A percentile compares a stretch with the other conserved stretches of the same genome.
Evolutionary conservation across 2,329 filamentous ascomycete genomes (phyloP).

Genomic region (Claviceps lovelessii): DNA sequence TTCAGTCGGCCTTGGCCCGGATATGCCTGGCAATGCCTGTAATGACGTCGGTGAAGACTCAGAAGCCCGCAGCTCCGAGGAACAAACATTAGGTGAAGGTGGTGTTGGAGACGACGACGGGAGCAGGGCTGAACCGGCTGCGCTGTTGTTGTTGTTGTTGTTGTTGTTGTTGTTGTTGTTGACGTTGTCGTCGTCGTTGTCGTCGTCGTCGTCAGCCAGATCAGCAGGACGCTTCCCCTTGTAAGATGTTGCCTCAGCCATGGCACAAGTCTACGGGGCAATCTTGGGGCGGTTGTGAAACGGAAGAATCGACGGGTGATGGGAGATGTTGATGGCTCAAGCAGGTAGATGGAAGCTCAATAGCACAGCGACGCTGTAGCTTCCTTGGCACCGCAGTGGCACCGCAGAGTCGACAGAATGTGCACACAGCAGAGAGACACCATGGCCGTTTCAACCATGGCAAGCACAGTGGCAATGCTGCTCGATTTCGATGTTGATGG

Average conservation of each 20-base stretch:
- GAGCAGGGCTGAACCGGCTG: not conserved
- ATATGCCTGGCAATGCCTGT: no score
- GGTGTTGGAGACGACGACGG: not conserved
- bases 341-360: not conserved
- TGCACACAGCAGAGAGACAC: not conserved
- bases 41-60: not conserved
- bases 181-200: not conserved
- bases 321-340: not conserved
- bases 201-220: not conserved
- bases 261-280: not conserved
- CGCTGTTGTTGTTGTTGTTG: no score
- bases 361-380: not conserved
- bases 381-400: not conserved
- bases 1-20: no score
- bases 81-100: not conserved
- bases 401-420: not conserved
- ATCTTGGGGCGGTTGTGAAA: not conserved
- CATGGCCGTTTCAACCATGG: not conserved
- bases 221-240: slow-evolving; percentile 3
- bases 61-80: not conserved
- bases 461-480: not conserved
- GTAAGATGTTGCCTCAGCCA: slow-evolving; percentile 1
- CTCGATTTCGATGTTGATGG: not conserved
- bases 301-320: not conserved
- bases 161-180: no score